Evolutionary conservation across 2,329 filamentous ascomycete genomes (phyloP), one percentile per base, ranked within the genome.

Genomic region (Tolypocladium sp.): DNA sequence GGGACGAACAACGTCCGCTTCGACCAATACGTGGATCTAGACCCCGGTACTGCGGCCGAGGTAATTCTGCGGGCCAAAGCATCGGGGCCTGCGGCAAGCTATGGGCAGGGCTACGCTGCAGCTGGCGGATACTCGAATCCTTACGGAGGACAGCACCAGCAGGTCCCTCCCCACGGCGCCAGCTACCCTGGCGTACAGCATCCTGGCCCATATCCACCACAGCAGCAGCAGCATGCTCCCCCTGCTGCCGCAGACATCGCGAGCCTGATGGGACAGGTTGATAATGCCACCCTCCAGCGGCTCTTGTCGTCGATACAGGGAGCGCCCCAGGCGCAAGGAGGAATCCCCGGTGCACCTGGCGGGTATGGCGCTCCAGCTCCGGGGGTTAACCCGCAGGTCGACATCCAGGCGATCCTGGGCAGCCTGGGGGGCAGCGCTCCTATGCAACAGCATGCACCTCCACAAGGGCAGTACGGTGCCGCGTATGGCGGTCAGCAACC

Each of bases 1-100:
- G 90, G 90, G n/a, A 78, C 79, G 22, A 84, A 84, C 66, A 92
- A 90, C 63, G 86, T 95, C 60, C 85, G 86, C 51, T 97, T 91
- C 70, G 90, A 96, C 66, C 89, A 95, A 70, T 97, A 97, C 70
- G 84, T 89, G 59, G 87, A 92, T 65, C 80, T 97, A 2, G 89
- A 95, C 41, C 89, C 92, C 0, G 73, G 78, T 7, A 86, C 92
- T 53, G 91, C 90, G 4, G 90, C 89, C 20, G 90, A 95, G 65
- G 83, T 97, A 20, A 89, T 96, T 59, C 72, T 88, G 49, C 84
- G 91, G 60, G 84, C 87, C 57, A 92, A 90, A 71, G 73, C 77
- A 13, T 70, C 71, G 2, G 67, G 49, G 2, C 20, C 68, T 13
- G 64, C 62, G 6, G 63, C 67, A 41, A 66, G 61, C 61, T 72